Evolutionary conservation across 768 basidiomycete species (phyloP).

Genomic region (Lepiota brunneoincarnata): DNA sequence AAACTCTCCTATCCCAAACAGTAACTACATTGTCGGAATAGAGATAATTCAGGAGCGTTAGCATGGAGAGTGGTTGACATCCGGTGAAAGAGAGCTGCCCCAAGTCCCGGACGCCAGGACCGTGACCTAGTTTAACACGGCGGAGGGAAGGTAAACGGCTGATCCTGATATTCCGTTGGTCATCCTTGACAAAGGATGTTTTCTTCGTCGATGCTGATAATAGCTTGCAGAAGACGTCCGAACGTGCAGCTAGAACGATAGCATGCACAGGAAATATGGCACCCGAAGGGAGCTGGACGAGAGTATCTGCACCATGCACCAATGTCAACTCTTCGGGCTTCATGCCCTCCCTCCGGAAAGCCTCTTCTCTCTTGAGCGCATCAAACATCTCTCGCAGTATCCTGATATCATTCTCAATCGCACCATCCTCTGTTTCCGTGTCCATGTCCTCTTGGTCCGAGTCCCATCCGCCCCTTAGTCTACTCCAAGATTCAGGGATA

Average conservation of each 20-base stretch:
- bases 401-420: constrained; percentile 34
- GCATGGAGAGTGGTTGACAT: constrained; percentile 61
- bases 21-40: constrained; percentile 84
- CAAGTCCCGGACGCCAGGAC: constrained; percentile 20
- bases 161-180: constrained; percentile 14
- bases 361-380: constrained; percentile 26
- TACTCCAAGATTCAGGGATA: not conserved
- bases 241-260: constrained; percentile 64
- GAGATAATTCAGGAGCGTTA: constrained; percentile 81
- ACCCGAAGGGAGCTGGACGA: constrained; percentile 41
- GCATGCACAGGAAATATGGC: constrained; percentile 60
- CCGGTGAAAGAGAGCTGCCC: constrained; percentile 45
- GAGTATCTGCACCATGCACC: constrained; percentile 61
- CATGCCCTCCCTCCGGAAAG: constrained; percentile 16
- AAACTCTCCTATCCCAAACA: constrained; percentile 79
- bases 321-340: constrained; percentile 19
- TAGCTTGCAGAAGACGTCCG: constrained; percentile 34
- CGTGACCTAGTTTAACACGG: constrained; percentile 19
- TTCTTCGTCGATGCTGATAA: constrained; percentile 28
- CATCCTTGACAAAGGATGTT: constrained; percentile 9
- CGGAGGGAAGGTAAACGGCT: constrained; percentile 3
- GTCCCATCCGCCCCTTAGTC: constrained; percentile 1
- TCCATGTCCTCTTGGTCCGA: constrained; percentile 25
- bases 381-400: constrained; percentile 30
- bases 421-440: constrained; percentile 34